Evolutionary conservation across 2,329 filamentous ascomycete species (phyloP).

Genomic region (Nemania abortiva): DNA sequence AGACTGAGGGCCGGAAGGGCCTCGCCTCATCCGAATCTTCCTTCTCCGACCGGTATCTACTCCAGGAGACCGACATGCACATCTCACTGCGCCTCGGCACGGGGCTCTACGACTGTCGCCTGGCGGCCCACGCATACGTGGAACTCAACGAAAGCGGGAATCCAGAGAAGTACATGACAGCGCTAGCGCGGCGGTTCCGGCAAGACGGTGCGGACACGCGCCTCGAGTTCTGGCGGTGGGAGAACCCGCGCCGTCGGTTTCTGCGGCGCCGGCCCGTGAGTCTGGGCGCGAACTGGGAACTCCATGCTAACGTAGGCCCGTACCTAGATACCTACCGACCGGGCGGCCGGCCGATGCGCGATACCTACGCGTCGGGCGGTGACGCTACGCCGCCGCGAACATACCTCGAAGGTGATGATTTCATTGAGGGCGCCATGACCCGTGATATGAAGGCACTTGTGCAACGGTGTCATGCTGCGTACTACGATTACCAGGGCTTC

Average conservation of each 20-base stretch:
- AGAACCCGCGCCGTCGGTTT: background rate
- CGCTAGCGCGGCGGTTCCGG: conserved; percentile 17
- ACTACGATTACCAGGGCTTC: conserved; percentile 16
- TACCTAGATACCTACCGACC: conserved; percentile 38
- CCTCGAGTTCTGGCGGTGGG: conserved; percentile 35
- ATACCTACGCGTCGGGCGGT: conserved; percentile 20
- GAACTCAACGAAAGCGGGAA: conserved; percentile 16
- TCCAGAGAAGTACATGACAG: conserved; percentile 29
- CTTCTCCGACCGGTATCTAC: background rate
- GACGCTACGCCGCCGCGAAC: conserved; percentile 1
- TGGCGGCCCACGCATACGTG: conserved; percentile 33
- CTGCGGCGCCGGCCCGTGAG: conserved; percentile 10
- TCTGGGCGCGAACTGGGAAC: conserved; percentile 29
- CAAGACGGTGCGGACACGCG: background rate
- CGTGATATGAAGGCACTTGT: conserved; percentile 18
- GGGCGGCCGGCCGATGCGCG: background rate
- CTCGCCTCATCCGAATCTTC: background rate
- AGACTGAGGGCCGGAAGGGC: conserved; percentile 14
- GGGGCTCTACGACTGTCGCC: conserved; percentile 26
- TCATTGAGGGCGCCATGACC: conserved; percentile 12
- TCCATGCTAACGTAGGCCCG: conserved; percentile 37
- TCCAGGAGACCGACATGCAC: conserved; percentile 33
- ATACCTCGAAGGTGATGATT: background rate
- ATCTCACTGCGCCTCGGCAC: conserved; percentile 36
- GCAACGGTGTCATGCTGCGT: conserved; percentile 20